Conservation (phyloP, 225 moss, liverwort and hornwort genomes). For the Physcomitrellopsis africana region DNA sequence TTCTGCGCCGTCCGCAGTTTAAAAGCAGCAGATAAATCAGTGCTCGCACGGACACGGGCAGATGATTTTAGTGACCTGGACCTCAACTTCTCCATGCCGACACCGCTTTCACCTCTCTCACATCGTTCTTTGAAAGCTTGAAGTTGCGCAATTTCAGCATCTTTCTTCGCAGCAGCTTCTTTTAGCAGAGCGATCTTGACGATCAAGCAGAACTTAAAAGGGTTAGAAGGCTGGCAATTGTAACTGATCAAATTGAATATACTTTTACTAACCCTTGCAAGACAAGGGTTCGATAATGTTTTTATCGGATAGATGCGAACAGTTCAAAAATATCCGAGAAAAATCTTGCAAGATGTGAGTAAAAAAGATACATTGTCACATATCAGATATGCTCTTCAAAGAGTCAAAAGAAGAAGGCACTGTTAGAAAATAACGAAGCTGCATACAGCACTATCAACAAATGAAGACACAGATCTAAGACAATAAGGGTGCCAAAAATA, state of each 20-base stretch:
- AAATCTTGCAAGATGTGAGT: background rate
- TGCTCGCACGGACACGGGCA: conserved; percentile 38
- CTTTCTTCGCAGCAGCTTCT: conserved; percentile 45
- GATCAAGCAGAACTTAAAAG: conserved; percentile 8
- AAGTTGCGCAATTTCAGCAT: conserved; percentile 49
- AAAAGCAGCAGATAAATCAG: conserved; percentile 30
- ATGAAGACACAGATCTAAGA: conserved; percentile 13
- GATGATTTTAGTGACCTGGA: conserved; percentile 29
- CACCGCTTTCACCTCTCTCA: conserved; percentile 31
- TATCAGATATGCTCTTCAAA: background rate
- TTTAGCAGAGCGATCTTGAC: conserved; percentile 46
- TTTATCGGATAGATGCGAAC: background rate
- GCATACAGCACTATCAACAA: background rate
- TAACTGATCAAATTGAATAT: background rate
- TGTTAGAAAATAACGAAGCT: background rate
- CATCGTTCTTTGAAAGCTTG: conserved; percentile 38
- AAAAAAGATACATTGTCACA: conserved; percentile 1
- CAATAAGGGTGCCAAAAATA: background rate
- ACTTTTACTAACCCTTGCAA: background rate
- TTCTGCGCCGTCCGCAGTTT: conserved; percentile 36
- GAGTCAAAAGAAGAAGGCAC: background rate
- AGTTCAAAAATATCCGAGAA: background rate
- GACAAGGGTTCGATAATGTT: conserved; percentile 3
- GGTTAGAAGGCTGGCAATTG: conserved; percentile 20
- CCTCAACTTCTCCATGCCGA: conserved; percentile 39